phyloP scores from a whole-genome alignment of 768 basidiomycete genomes.

The Hygrocybe coccinea region DNA sequence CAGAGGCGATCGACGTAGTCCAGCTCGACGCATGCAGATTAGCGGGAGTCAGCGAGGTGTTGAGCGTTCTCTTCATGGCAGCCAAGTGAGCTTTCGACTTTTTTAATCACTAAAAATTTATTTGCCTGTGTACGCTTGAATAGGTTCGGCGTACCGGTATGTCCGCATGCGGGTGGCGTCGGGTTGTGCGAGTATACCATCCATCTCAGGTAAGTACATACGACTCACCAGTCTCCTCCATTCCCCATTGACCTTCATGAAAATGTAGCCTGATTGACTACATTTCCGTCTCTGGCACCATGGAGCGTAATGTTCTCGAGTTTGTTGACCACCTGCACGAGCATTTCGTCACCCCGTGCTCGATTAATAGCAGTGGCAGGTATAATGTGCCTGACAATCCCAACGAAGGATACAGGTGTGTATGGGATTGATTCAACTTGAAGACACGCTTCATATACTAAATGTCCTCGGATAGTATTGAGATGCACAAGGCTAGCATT shows the following conservation, averaged over 20 bases:
- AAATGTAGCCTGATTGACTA: conserved; percentile 81
- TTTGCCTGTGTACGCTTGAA: neutral
- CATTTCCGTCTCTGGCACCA: conserved; percentile 82
- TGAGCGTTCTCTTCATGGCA: conserved; percentile 84
- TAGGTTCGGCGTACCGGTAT: conserved; percentile 79
- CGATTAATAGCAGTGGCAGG: conserved; percentile 77
- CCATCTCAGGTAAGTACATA: conserved; percentile 57
- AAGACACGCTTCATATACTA: neutral
- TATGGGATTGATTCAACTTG: neutral
- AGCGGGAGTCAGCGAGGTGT: conserved; percentile 91
- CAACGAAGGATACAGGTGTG: conserved; percentile 73
- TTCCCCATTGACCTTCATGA: neutral
- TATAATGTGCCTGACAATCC: conserved; percentile 82
- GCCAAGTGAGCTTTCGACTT: conserved; percentile 53
- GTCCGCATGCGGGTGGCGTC: conserved; percentile 93
- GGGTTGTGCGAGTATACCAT: conserved; percentile 92
- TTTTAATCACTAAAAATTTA: neutral
- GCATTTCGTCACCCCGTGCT: conserved; percentile 84
- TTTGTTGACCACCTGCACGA: conserved; percentile 91
- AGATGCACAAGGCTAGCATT: conserved; percentile 80
- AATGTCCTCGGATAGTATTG: conserved; percentile 53
- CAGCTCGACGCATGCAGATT: conserved; percentile 95
- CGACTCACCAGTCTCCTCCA: neutral
- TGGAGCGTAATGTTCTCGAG: conserved; percentile 93
- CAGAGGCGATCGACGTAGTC: conserved; percentile 88